Base-by-base conservation (phyloP, 768 basidiomycete species). In the Suillus placidus region DNA sequence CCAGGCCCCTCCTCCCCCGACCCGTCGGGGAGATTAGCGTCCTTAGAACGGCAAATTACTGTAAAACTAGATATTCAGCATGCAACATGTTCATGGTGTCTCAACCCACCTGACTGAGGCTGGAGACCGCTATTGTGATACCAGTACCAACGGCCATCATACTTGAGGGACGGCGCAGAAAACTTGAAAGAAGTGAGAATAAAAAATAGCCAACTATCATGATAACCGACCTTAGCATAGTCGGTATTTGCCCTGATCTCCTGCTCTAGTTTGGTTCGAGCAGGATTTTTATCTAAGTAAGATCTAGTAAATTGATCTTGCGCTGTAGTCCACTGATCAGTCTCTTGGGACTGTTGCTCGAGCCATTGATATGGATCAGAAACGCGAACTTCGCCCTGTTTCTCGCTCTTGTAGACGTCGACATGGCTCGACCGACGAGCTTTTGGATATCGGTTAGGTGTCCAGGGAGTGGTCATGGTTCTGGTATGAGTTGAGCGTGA, bases 91-190 rank as follows among this genome's bases (percentile, higher is more conserved):
- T 16, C 2, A 55, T 34, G 7, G n/a, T 4, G n/a, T 1, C 10
- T 20, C 5, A 23, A 70, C 74, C 45, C 32, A 79, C 78, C 79
- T 61, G 85, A 80, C 72, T 93, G 92, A 1, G 89, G 81, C 67
- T 92, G 88, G 34, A 94, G 82, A 37, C 92, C 93, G 61, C 85
- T 87, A 77, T 94, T 93, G 71, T 89, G 85, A 71, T 83, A 85
- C 90, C 92, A 92, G 71, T 94, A 95, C 88, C 91, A 94, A 58
- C 83, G 84, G 18, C 82, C 84, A 70, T 93, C 91, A 16, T 87
- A 80, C 66, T 86, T 84, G 61, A 90, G 74, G 9, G 72, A 68
- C 0, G 92, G 93, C 0, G 87, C 78, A 26, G 84, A 85, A 73
- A 91, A 91, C 89, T 91, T 73, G 45, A 23, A 62, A 47, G 23